Evolutionary conservation across 352 stramenopile species (phyloP).

Genomic region (Globisporangium paddicum): DNA sequence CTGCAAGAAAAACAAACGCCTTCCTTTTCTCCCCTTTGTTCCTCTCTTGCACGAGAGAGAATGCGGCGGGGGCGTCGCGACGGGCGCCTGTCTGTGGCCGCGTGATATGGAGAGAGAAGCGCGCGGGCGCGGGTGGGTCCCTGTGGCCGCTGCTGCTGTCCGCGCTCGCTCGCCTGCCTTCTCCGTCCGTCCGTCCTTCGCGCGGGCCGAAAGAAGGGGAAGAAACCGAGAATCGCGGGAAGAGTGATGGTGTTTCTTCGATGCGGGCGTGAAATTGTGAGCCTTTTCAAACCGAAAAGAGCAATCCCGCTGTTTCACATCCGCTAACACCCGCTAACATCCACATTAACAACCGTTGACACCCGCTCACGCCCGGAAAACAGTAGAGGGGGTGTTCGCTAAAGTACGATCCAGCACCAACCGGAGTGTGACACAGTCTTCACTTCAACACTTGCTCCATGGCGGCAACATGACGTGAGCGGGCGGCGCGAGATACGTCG

Average conservation of each 20-base stretch:
- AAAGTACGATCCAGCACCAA: not conserved
- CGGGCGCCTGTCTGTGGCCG: not conserved
- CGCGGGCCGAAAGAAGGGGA: conserved; percentile 3
- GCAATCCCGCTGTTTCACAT: not conserved
- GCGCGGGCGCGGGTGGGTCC: not conserved
- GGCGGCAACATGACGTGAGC: no score
- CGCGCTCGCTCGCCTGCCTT: not conserved
- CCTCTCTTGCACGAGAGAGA: not conserved
- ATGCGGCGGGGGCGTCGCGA: not conserved
- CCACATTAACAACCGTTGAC: not conserved
- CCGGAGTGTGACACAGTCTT: no score
- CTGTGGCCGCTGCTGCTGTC: not conserved
- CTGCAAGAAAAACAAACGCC: conserved; percentile 7
- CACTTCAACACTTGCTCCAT: no score
- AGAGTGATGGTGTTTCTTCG: conserved; percentile 26
- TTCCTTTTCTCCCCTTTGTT: conserved; percentile 3
- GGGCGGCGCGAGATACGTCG: no score
- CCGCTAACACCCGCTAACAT: not conserved
- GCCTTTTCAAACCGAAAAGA: not conserved
- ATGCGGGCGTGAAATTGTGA: conserved; percentile 7
- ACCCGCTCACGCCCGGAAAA: not conserved
- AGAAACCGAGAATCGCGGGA: conserved; percentile 19
- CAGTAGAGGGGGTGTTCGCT: not conserved
- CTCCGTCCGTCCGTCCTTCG: not conserved
- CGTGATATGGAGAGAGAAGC: not conserved